Base-by-base conservation (phyloP, 2,329 filamentous ascomycete species). In the Sporothrix pallida region DNA sequence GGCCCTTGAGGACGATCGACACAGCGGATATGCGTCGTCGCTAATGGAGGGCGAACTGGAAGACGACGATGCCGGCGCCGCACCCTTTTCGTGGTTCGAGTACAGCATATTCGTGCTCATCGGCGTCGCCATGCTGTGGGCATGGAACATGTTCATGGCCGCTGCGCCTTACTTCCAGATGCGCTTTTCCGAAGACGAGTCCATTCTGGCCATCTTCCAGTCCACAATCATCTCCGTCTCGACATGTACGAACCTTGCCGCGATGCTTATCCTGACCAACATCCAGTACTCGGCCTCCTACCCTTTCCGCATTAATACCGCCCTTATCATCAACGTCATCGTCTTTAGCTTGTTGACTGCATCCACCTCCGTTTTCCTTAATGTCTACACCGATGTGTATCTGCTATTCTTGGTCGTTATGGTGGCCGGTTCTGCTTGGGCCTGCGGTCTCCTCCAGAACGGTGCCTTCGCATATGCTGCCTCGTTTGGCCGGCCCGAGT, bases 121-220 rank as follows among this genome's bases (percentile, higher is more conserved):
- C 37, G 96, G 96, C 70, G 87, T 97, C 73, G 93, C 95, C 71
- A 98, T 98, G 96, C 87, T 98, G 62, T 98, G 95, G 95, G 94
- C 95, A 72, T 98, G 95, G 95, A 98, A 98, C 85, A 98, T 98
- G 95, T 98, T 98, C 82, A 89, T 98, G 78, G 95, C 96, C 63
- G 94, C 95, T 9, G 93, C 94, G 1, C 94, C 95, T 4, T 98
- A 98, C 85, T 98, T 98, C 83, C 90, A 95, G 79, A 87, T 86
- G 69, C 93, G 95, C 77, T 97, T 98, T 82, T 84, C 87, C 63
- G 86, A 87, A 75, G 89, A 91, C 80, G 83, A 89, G 72, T 92
- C 90, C 86, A 91, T 97, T 73, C 86, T 91, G 50, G 86, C 89
- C 76, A 93, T 94, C 84, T 98, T 97, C 84, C 95, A 98, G 81